Evolutionary conservation across 495 filamentous ascomycete species (phyloP).

Genomic region (Daldinia bambusicola): DNA sequence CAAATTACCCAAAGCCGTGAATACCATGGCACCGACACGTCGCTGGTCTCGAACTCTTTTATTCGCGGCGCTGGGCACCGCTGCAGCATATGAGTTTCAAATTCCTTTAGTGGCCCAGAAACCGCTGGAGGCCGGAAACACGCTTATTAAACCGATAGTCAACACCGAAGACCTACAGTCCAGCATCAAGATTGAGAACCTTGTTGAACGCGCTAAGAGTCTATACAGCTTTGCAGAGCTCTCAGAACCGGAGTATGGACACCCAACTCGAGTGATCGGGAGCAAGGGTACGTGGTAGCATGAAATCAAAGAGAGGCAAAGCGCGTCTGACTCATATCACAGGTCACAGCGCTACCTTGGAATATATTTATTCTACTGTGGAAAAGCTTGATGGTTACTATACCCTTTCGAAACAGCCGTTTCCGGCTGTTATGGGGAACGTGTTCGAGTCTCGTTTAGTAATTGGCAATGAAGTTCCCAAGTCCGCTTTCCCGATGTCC

Average conservation of each 20-base stretch:
- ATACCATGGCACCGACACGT: slow-evolving; percentile 22
- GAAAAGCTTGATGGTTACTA: slow-evolving; percentile 65
- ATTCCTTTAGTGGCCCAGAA: slow-evolving; percentile 30
- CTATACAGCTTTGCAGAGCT: slow-evolving; percentile 67
- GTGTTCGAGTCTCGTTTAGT: slow-evolving; percentile 67
- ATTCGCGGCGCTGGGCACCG: slow-evolving; percentile 29
- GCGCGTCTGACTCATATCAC: neutral
- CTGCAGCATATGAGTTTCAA: slow-evolving; percentile 32
- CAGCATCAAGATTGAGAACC: slow-evolving; percentile 62
- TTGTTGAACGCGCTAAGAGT: slow-evolving; percentile 63
- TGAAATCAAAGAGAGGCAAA: neutral
- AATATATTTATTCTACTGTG: slow-evolving; percentile 67
- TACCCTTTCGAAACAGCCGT: slow-evolving; percentile 65
- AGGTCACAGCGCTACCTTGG: slow-evolving; percentile 68
- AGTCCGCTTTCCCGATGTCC: slow-evolving; percentile 65
- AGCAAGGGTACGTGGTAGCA: slow-evolving; percentile 59
- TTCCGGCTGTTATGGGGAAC: slow-evolving; percentile 67
- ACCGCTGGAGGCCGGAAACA: slow-evolving; percentile 6
- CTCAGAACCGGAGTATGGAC: slow-evolving; percentile 64
- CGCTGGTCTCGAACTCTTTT: slow-evolving; percentile 24
- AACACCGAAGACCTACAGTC: slow-evolving; percentile 64
- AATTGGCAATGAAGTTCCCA: slow-evolving; percentile 60
- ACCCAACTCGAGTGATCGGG: slow-evolving; percentile 72
- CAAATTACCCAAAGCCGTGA: neutral
- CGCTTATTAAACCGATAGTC: slow-evolving; percentile 53